Evolutionary conservation across 768 basidiomycete genomes (phyloP).

Genomic region (Boletus reticulatus): DNA sequence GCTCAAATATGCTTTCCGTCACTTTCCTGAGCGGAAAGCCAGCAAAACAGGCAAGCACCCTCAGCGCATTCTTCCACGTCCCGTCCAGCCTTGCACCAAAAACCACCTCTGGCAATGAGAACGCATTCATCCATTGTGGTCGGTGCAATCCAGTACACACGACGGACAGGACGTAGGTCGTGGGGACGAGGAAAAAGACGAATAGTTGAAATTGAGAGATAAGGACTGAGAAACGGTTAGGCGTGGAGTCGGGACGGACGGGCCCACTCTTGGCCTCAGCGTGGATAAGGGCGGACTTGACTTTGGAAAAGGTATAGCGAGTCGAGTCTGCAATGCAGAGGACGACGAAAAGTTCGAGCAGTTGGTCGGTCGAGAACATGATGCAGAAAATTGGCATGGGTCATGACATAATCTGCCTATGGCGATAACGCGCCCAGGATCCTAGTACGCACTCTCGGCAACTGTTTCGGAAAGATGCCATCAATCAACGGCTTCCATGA

Average conservation of each 20-base stretch:
- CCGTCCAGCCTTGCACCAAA: too few species aligned
- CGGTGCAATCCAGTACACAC: background rate
- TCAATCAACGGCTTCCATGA: too few species aligned
- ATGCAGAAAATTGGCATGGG: background rate
- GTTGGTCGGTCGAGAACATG: constrained; percentile 4
- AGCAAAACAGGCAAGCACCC: background rate
- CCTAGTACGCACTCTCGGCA: too few species aligned
- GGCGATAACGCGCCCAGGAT: too few species aligned
- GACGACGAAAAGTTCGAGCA: constrained; percentile 3
- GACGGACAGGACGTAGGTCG: background rate
- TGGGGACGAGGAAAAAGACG: background rate
- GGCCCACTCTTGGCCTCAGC: constrained; percentile 7
- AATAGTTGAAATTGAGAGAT: background rate
- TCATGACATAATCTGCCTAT: too few species aligned
- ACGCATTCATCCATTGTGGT: constrained; percentile 2
- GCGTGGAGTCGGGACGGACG: constrained; percentile 1
- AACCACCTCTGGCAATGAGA: background rate
- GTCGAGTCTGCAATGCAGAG: background rate
- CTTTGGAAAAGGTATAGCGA: background rate
- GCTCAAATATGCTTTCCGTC: background rate
- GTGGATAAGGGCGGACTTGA: background rate
- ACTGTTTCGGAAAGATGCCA: too few species aligned
- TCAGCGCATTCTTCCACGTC: too few species aligned
- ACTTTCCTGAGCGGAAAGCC: background rate
- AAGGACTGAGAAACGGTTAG: background rate